phyloP scores from a whole-genome alignment of 1,284 basidiomycete species.

The Leccinum solheimii region DNA sequence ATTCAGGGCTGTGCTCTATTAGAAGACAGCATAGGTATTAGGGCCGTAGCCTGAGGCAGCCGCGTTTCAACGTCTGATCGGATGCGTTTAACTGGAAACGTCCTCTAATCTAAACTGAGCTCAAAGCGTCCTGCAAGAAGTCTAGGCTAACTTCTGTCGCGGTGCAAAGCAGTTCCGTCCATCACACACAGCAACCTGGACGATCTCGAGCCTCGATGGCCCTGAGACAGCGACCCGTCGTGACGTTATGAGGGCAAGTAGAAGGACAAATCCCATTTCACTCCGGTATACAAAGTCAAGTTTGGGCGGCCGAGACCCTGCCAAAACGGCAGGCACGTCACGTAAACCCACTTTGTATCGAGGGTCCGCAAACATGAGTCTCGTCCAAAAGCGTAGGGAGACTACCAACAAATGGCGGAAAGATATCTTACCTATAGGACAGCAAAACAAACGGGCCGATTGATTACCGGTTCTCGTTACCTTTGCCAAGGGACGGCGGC shows the following conservation, averaged over 20 bases:
- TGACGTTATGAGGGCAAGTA: not conserved
- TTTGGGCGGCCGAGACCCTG: not conserved
- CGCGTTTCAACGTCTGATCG: not conserved
- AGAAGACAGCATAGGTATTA: not conserved
- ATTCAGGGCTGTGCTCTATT: not conserved
- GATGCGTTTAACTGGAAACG: not conserved
- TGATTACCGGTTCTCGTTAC: not conserved
- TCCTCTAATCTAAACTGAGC: not conserved
- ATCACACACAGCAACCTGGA: constrained; percentile 1
- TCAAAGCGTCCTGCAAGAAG: not conserved
- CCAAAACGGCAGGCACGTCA: not conserved
- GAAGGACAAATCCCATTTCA: not conserved
- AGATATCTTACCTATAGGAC: not conserved
- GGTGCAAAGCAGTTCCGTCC: not conserved
- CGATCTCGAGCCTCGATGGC: not conserved
- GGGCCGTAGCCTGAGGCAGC: not conserved
- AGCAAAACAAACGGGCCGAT: not conserved
- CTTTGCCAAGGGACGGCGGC: not conserved
- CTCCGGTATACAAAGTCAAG: not conserved
- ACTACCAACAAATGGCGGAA: not conserved
- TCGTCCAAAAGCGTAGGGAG: not conserved
- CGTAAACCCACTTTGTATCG: not conserved
- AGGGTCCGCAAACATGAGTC: not conserved
- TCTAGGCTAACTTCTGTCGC: not conserved
- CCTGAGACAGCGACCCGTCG: not conserved